Percentiles rank a stretch among this genome's conserved stretches.
Evolutionary conservation across 2,329 filamentous ascomycete species (phyloP).

Genomic region (Sclerotinia glacialis): DNA sequence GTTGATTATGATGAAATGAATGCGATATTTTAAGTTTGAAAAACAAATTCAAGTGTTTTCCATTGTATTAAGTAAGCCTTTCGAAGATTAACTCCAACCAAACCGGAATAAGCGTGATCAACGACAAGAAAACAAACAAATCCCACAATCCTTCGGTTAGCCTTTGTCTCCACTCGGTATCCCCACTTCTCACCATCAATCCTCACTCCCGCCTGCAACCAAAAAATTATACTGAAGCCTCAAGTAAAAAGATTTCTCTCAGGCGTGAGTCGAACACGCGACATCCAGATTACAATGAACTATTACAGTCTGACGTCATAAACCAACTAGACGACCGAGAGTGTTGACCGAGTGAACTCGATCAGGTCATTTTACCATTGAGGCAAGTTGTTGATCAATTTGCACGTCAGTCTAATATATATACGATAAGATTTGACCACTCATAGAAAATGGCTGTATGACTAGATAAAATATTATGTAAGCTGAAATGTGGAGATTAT

Average conservation of each 20-base stretch:
- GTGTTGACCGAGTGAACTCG: constrained; percentile 4
- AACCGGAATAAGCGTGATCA: background rate
- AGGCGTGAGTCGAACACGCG: constrained; percentile 16
- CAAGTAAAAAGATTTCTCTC: background rate
- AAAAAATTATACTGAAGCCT: too few relatives aligned
- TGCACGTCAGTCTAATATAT: background rate
- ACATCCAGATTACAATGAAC: constrained; percentile 13
- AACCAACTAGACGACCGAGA: constrained; percentile 21
- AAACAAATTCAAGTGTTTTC: background rate
- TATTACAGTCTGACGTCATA: constrained; percentile 20
- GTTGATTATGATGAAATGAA: too few relatives aligned
- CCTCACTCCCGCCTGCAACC: background rate
- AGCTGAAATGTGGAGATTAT: background rate
- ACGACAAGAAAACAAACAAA: background rate
- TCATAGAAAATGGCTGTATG: background rate
- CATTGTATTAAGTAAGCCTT: background rate
- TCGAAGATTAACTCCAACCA: background rate
- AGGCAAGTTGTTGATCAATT: background rate
- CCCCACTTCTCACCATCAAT: background rate
- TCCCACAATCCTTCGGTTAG: background rate
- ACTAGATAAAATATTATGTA: background rate
- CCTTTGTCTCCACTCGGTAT: background rate
- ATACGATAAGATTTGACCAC: too few relatives aligned
- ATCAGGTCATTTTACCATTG: constrained; percentile 7
- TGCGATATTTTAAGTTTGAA: too few relatives aligned